Conservation (phyloP, 352 stramenopile genomes). For the Globisporangium spiculum region DNA sequence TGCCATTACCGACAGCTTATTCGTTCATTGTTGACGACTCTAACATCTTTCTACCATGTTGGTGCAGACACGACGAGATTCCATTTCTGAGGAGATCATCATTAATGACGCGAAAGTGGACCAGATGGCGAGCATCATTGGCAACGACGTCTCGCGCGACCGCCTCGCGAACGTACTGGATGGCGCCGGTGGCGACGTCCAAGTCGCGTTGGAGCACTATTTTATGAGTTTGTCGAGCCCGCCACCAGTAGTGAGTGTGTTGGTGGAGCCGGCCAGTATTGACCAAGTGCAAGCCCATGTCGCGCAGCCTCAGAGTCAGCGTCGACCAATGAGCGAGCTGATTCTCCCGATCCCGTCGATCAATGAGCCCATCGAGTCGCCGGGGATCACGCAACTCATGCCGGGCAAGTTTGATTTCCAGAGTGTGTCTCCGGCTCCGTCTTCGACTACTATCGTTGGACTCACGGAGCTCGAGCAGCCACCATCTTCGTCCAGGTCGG, state of each 20-base stretch:
- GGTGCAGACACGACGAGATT: constrained; percentile 35
- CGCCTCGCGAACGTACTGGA: constrained; percentile 73
- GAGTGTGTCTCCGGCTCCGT: background rate
- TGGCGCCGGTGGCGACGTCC: constrained; percentile 74
- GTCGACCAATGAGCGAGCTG: constrained; percentile 57
- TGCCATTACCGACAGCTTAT: background rate
- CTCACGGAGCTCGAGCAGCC: constrained; percentile 6
- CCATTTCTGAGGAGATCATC: constrained; percentile 67
- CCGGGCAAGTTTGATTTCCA: constrained; percentile 17
- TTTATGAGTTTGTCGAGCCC: constrained; percentile 76
- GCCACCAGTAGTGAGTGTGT: background rate
- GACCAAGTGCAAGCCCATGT: constrained; percentile 30
- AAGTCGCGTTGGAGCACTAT: constrained; percentile 87
- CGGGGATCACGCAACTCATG: constrained; percentile 16
- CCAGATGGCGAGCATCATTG: constrained; percentile 84
- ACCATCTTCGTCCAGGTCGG: constrained; percentile 1
- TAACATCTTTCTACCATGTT: background rate
- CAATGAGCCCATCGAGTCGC: constrained; percentile 21
- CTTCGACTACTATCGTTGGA: background rate
- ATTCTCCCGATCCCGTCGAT: constrained; percentile 69
- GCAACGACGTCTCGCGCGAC: constrained; percentile 66
- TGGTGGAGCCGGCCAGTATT: constrained; percentile 6
- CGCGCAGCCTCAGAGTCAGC: constrained; percentile 36
- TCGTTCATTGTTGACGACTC: background rate
- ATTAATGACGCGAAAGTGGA: constrained; percentile 74